phyloP scores from a whole-genome alignment of 768 basidiomycete species.

The Leccinum sublutescens region DNA sequence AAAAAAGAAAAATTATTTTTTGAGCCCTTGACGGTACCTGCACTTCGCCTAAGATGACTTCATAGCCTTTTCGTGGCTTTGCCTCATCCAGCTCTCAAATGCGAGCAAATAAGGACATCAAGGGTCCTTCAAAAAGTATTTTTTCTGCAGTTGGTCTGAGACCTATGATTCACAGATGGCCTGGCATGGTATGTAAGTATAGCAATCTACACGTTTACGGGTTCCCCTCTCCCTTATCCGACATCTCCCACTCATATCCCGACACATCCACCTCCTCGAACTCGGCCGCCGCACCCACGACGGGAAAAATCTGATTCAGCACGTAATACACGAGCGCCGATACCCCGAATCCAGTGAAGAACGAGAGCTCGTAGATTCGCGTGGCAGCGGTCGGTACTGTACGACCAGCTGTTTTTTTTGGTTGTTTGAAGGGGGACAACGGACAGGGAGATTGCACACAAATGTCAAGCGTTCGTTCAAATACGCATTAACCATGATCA shows the following conservation, averaged over 20 bases:
- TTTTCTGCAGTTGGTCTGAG: not conserved
- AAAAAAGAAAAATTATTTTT: conserved; percentile 9
- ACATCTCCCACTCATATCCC: conserved; percentile 10
- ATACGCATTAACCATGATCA: not conserved
- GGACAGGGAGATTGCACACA: not conserved
- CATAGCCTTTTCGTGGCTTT: not conserved
- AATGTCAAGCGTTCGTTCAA: not conserved
- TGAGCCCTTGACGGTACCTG: too few species aligned
- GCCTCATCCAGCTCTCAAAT: not conserved
- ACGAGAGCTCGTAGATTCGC: conserved; percentile 73
- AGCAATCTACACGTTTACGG: not conserved
- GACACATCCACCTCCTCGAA: conserved; percentile 64
- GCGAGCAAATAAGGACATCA: not conserved
- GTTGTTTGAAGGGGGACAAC: not conserved
- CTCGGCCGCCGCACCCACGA: conserved; percentile 42
- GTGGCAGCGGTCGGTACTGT: conserved; percentile 66
- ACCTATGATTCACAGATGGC: not conserved
- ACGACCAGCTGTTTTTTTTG: conserved; percentile 43
- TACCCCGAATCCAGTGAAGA: conserved; percentile 80
- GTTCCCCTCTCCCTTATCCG: not conserved
- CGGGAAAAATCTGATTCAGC: conserved; percentile 61
- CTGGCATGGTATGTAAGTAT: too few species aligned
- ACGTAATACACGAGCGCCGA: conserved; percentile 62
- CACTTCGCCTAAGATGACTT: too few species aligned
- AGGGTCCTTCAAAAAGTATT: too few species aligned